Conservation (phyloP, 805 yeast species). For the Suhomyces tanzawaensis region DNA sequence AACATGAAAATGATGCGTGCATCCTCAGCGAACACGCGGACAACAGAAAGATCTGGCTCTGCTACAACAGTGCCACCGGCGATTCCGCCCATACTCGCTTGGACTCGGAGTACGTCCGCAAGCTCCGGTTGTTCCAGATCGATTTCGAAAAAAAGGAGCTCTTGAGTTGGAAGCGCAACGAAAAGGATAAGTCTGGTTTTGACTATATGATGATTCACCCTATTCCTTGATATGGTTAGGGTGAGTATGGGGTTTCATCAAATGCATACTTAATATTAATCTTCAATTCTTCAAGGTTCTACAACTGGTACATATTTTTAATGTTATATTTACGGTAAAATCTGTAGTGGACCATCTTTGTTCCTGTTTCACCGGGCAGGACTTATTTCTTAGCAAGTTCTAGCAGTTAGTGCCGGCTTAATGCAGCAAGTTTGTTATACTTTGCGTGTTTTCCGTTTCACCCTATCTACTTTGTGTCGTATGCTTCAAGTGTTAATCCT, state of each 20-base stretch:
- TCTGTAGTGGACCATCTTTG: too few species aligned
- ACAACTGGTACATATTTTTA: neutral
- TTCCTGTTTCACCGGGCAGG: too few species aligned
- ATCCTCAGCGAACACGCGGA: conserved; percentile 20
- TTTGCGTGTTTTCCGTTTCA: too few species aligned
- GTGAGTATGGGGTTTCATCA: neutral
- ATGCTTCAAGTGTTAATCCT: too few species aligned
- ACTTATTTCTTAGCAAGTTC: too few species aligned
- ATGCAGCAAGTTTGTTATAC: too few species aligned
- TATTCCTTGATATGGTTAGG: neutral
- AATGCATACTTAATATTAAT: neutral
- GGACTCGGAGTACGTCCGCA: conserved; percentile 26
- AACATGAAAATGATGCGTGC: conserved; percentile 45
- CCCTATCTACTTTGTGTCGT: too few species aligned
- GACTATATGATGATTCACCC: conserved; percentile 22
- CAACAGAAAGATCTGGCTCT: conserved; percentile 30
- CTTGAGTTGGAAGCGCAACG: conserved; percentile 39
- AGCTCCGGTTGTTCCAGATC: conserved; percentile 34
- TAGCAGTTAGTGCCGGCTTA: too few species aligned
- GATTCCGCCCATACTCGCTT: conserved; percentile 31
- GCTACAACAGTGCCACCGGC: conserved; percentile 40
- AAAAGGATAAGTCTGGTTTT: conserved; percentile 21
- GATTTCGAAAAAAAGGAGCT: conserved; percentile 23
- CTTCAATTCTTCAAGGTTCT: conserved; percentile 4
- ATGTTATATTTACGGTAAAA: too few species aligned